Percentiles rank a stretch among this genome's conserved stretches.
phyloP scores from a whole-genome alignment of 1,284 basidiomycete genomes.

The Phellopilus nigrolimitatus region DNA sequence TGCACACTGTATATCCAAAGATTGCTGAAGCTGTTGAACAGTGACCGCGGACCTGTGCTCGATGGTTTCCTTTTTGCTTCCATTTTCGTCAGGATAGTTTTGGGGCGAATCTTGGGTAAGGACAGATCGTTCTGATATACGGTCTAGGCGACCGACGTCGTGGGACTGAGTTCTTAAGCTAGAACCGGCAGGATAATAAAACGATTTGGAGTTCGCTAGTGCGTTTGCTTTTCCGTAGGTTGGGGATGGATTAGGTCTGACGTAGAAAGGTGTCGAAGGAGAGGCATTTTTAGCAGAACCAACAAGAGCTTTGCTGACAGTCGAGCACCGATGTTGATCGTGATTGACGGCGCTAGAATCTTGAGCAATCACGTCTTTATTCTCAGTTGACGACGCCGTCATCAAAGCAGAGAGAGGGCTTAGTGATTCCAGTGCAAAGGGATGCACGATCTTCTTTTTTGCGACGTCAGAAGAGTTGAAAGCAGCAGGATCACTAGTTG shows the following conservation, averaged over 20 bases:
- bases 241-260: too few species aligned
- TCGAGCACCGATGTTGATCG: neutral
- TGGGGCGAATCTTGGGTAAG: constrained; percentile 1
- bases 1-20: constrained; percentile 16
- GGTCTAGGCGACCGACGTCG: constrained; percentile 13
- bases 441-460: neutral
- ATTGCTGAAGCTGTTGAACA: constrained; percentile 6
- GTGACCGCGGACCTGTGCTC: neutral
- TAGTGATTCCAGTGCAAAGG: constrained; percentile 9
- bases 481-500: neutral
- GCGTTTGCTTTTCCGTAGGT: neutral
- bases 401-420: constrained; percentile 15
- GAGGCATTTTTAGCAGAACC: neutral
- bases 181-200: neutral
- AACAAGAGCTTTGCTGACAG: neutral
- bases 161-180: neutral
- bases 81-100: neutral
- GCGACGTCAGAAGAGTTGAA: constrained; percentile 2
- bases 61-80: neutral
- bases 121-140: constrained; percentile 18
- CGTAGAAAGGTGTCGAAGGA: neutral
- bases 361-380: neutral
- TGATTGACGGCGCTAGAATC: neutral
- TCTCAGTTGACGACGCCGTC: neutral
- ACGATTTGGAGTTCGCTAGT: constrained; percentile 2